Base-by-base conservation (phyloP, 495 filamentous ascomycete species). In the Aspergillus heteromorphus region DNA sequence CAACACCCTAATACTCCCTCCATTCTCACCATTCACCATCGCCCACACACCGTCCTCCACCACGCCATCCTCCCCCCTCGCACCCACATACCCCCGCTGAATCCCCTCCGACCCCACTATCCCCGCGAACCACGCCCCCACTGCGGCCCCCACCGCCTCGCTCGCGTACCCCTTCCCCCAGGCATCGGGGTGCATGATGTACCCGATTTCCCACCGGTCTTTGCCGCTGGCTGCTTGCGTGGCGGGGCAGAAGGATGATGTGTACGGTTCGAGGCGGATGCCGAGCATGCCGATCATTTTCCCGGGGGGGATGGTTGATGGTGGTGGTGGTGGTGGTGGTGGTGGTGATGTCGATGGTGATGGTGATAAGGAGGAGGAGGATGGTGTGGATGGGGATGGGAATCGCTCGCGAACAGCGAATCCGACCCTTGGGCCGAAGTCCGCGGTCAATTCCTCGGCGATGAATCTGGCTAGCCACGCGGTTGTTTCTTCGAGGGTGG, bases 151-250 rank as follows among this genome's bases (percentile, higher is more conserved):
- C 41, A 59, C 60, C 1, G 54, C 53, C 54, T 63, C 60, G 19
- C 47, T 59, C 34, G 60, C 60, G 48, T 59, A 57, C 27, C 60
- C 60, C 36, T 40, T 19, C 9, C 60, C 56, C 60, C 60, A 63
- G 7, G 51, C 50, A 16, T 14, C 0, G 0, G 56, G 50, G 6
- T 59, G 47, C 45, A 63, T 55, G 34, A 54, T 51, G 38, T 63
- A 63, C 16, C 60, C 60, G 27, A 63, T 19, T 41, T 63, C 60
- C 51, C 45, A 55, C n/a, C 48, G 47, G 11, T 42, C 36, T 11
- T 34, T 30, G 25, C 25, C 21, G 4, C 30, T 36, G 2, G 31
- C 21, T 8, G 14, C 7, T 1, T 36, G 6, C 50, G 55, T 1
- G 10, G 34, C 11, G 4, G 31, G 31, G 31, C 5, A 5, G 10